Base-by-base conservation (phyloP, 306 rosid species). In the Cucumis cinereus region DNA sequence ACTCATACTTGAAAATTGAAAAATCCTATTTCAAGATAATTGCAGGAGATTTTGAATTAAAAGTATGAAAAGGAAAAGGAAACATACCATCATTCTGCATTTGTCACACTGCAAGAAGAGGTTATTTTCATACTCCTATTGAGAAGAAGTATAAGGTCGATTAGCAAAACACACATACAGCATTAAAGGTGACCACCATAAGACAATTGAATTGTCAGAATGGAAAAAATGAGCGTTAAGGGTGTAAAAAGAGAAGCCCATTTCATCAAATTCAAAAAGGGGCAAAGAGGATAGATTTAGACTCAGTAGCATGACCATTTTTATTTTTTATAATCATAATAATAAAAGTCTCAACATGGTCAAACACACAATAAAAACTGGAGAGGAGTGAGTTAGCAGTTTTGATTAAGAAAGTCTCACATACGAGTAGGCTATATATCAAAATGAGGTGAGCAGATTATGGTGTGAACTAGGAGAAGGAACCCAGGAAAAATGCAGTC, bases 51-150 rank as follows among this genome's bases (percentile, higher is more conserved):
- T 10, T 26, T n/a, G 24, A 33, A 55, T 12, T 36, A 4, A 53
- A 22, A 62, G 20, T 49, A 77, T 54, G 47, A 50, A 52, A 77
- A 49, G 49, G 19, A 20, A 38, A 45, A 3, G 10, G 69, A 56
- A 45, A 10, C 88, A 77, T 90, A 94, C 99, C 99, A 94, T 94
- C 91, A 94, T 94, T 88, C 99, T 89, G 91, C 99, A 94, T 81
- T 94, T 94, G 90, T 94, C 99, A 77, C 99, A 94, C 84, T 94
- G 99, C 84, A 92, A 88, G 86, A 94, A 94, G 75, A 94, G 86
- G 79, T 94, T 94, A 89, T 89, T 94, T 87, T 87, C 99, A 10
- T 94, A 94, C 83, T 94, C 99, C 99, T 93, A 56, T 49, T 73
- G 22, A 49, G 14, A 50, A 77, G 45, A 77, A 50, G 35, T 22